phyloP scores from a whole-genome alignment of 2,329 filamentous ascomycete genomes.

The Alternaria infectoria region DNA sequence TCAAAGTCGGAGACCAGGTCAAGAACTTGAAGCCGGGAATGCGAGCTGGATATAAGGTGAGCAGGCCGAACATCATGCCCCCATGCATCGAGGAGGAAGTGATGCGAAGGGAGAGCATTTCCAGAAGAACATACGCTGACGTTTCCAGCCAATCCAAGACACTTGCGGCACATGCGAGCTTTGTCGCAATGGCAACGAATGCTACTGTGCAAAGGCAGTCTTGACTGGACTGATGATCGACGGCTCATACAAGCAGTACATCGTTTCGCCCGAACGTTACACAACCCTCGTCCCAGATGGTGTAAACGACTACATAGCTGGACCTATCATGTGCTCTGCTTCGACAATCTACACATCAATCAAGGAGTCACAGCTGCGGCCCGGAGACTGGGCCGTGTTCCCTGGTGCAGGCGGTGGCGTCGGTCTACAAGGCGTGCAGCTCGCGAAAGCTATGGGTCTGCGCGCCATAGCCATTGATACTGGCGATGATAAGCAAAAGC shows the following conservation, averaged over 20 bases:
- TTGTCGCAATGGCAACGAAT: conserved; percentile 61
- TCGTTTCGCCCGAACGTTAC: conserved; percentile 62
- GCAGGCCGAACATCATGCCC: background rate
- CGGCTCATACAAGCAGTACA: conserved; percentile 65
- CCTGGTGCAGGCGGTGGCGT: conserved; percentile 63
- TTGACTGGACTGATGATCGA: conserved; percentile 53
- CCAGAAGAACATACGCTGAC: conserved; percentile 7
- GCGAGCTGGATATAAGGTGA: conserved; percentile 46
- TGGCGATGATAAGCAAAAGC: conserved; percentile 43
- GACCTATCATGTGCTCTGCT: conserved; percentile 66
- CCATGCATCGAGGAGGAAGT: background rate
- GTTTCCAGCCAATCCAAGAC: conserved; percentile 30
- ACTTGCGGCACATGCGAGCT: conserved; percentile 50
- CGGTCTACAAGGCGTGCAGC: conserved; percentile 63
- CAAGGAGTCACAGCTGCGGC: conserved; percentile 56
- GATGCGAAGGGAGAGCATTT: background rate
- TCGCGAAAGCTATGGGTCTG: conserved; percentile 50
- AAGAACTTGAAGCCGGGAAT: conserved; percentile 54
- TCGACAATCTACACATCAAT: conserved; percentile 65
- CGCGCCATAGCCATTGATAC: conserved; percentile 47
- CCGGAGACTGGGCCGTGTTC: conserved; percentile 63
- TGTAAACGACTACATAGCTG: conserved; percentile 62
- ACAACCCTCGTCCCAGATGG: conserved; percentile 63
- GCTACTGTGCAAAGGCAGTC: conserved; percentile 57
- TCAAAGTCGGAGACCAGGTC: conserved; percentile 61